Evolutionary conservation across 192 early-diverging fungal species (phyloP), one percentile per base, ranked within the genome.

Genomic region (Coemansia sp.): DNA sequence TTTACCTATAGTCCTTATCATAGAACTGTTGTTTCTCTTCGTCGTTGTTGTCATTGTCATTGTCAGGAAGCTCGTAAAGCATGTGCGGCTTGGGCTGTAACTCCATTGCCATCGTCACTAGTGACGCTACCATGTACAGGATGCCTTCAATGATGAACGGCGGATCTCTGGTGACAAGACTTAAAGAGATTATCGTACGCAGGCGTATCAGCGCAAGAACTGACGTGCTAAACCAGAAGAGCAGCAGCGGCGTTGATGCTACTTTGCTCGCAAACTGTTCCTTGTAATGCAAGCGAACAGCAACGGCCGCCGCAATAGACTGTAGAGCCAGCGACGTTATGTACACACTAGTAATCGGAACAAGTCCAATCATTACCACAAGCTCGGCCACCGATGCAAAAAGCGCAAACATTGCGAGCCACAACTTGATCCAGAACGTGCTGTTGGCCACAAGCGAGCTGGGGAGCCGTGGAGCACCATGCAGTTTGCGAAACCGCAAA

Each of bases 141-240:
- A 62, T 46, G 26, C 52, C 62, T 45, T 68, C 71, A 23, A 61
- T 51, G 21, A 79, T 63, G 52, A 53, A 46, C 15, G 35, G 63
- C 6, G 67, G 59, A 5, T 63, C 34, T 1, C 34, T 57, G 24
- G 33, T 44, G 6, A 65, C 64, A 43, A 69, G 33, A 20, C 55
- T 66, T 56, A 59, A 49, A 11, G 74, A 44, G 5, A 76, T 30
- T 10, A 62, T 51, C 1, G 76, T 77, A n/a, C 79, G 79, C 67
- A 82, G 55, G 10, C 75, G 74, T 68, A 82, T 66, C 44, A 76
- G 64, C 44, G 68, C 38, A 9, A 77, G 20, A 33, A 76, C 39
- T 14, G 70, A 67, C 0, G 80, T 71, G 10, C 68, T 60, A 21
- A 84, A 62, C 81, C 81, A 84, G 64, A 75, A 84, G 23, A 84